Percentiles rank a stretch among this genome's conserved stretches.
phyloP scores from a whole-genome alignment of 768 basidiomycete species.

The Agrocybe pediades region DNA sequence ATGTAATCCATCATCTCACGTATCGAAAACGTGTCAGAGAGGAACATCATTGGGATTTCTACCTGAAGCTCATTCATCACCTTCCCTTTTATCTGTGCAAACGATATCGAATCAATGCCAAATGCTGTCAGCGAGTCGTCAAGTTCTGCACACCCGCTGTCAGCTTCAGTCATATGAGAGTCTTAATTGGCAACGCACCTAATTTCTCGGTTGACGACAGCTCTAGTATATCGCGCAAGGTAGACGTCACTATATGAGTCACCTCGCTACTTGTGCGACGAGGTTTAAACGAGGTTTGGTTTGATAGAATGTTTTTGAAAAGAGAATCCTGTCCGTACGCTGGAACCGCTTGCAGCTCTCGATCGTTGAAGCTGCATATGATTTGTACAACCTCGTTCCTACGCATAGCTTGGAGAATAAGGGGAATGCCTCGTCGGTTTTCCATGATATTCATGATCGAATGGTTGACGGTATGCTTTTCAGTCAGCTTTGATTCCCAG shows the following conservation, averaged over 20 bases:
- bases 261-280: not conserved
- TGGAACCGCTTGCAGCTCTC: slow-evolving; percentile 1
- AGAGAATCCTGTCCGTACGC: slow-evolving; percentile 12
- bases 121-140: slow-evolving; percentile 12
- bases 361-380: slow-evolving; percentile 17
- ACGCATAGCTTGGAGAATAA: slow-evolving; percentile 19
- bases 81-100: slow-evolving; percentile 20
- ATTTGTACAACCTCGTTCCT: slow-evolving; percentile 18
- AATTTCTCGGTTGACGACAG: slow-evolving; percentile 13
- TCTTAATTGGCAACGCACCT: slow-evolving; percentile 8
- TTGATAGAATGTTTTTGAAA: slow-evolving; percentile 7
- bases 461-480: slow-evolving; percentile 9
- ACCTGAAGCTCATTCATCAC: slow-evolving; percentile 16
- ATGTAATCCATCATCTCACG: slow-evolving; percentile 14
- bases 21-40: slow-evolving; percentile 20
- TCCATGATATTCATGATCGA: slow-evolving; percentile 10
- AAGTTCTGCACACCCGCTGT: slow-evolving; percentile 9
- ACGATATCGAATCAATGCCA: slow-evolving; percentile 23
- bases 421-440: slow-evolving; percentile 22
- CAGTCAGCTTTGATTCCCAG: slow-evolving; percentile 20
- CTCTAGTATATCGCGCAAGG: slow-evolving; percentile 15
- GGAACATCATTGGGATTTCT: slow-evolving; percentile 20
- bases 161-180: not conserved
- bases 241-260: slow-evolving; percentile 2
- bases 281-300: not conserved